Conservation (phyloP, 371 early-diverging fungal species). For the Mucor lusitanicus region DNA sequence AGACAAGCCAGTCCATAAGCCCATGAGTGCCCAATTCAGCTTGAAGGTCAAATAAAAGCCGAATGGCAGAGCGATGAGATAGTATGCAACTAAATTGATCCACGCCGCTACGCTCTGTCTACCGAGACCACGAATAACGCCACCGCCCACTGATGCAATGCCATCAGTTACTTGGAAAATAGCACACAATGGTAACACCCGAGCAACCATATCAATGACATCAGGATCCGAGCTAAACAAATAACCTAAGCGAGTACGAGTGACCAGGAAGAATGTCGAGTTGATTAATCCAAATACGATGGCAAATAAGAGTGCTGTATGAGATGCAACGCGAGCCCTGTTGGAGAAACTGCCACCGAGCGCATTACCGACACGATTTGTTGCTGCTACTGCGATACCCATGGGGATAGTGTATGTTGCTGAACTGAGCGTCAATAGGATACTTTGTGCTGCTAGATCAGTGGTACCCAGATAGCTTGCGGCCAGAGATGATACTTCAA, state of each 20-base stretch:
- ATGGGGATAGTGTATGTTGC: constrained; percentile 74
- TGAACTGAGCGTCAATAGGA: constrained; percentile 72
- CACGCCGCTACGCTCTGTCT: constrained; percentile 71
- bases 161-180: constrained; percentile 83
- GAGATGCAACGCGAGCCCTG: constrained; percentile 49
- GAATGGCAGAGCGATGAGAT: constrained; percentile 70
- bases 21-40: constrained; percentile 55
- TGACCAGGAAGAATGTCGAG: constrained; percentile 34
- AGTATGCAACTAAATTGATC: constrained; percentile 70
- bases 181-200: constrained; percentile 76
- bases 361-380: constrained; percentile 83
- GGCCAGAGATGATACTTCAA: constrained; percentile 45
- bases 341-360: constrained; percentile 54
- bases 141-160: constrained; percentile 66
- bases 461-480: constrained; percentile 78
- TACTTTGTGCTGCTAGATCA: constrained; percentile 85
- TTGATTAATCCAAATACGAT: constrained; percentile 43
- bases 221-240: constrained; percentile 70
- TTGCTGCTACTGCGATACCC: constrained; percentile 73
- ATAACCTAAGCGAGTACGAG: constrained; percentile 57
- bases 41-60: constrained; percentile 66
- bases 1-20: constrained; percentile 71
- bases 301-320: constrained; percentile 50
- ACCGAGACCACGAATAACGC: constrained; percentile 75
- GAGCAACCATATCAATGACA: constrained; percentile 70